Evolutionary conservation across 2,329 filamentous ascomycete genomes (phyloP), one percentile per base, ranked within the genome.

Genomic region (Cladophialophora immunda): DNA sequence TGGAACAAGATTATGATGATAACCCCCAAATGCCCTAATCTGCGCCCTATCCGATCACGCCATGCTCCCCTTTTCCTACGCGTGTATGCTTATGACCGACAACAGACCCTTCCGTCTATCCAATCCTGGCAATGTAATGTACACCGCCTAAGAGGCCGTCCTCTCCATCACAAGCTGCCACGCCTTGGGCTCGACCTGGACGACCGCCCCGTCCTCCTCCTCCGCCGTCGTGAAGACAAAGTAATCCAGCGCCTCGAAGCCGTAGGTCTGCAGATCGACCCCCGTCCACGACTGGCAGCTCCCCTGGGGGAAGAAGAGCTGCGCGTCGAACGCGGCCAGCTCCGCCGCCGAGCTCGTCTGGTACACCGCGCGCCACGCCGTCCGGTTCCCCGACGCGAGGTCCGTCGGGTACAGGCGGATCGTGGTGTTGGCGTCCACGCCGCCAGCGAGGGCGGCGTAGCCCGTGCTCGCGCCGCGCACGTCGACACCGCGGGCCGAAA

Each of bases 281-380:
- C 3, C 27, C 3, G 29, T 34, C 62, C 62, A 64, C n/a, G 38
- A 52, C 41, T 64, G 62, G 29, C 62, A 64, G 19, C 62, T 58
- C 2, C 53, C 62, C 11, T 59, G 29, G 5, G 62, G 36, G 55
- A 64, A 64, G 30, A 64, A 64, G n/a, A 64, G 29, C 55, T 58
- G 41, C 8, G 54, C 38, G 30, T 58, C 41, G 8, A 50, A 27
- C 2, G n/a, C 53, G 3, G 53, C 54, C 8, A 47, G 15, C 13
- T 64, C 53, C 54, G 50, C 62, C 8, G 19, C 55, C 8, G 55
- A 25, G 13, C 19, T 8, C 9, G 29, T 58, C 8, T 34, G n/a
- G 32, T 53, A 64, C 9, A 64, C 55, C 9, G 54, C 62, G 3
- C 62, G 54, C 62, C 62, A 64, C 11, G 54, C 38, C 11, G 54